phyloP scores from a whole-genome alignment of 768 basidiomycete genomes.

The Leccinum subgranulosum region DNA sequence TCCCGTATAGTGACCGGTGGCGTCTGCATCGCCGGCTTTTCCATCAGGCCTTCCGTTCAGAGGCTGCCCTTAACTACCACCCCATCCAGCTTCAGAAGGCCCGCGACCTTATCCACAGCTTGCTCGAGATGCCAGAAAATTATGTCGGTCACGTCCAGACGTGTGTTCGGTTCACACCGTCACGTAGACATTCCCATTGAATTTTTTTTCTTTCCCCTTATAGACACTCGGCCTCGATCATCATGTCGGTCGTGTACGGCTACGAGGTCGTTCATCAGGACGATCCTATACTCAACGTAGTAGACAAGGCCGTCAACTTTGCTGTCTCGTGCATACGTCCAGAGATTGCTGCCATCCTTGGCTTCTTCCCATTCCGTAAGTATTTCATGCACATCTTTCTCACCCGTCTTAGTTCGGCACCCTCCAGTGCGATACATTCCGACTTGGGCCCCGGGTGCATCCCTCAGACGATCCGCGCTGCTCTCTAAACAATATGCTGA shows the following conservation, averaged over 20 bases:
- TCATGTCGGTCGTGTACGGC: slow-evolving; percentile 32
- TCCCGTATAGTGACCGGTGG: slow-evolving; percentile 28
- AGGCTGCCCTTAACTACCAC: slow-evolving; percentile 19
- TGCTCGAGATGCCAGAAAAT: slow-evolving; percentile 20
- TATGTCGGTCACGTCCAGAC: slow-evolving; percentile 24
- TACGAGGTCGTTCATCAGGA: slow-evolving; percentile 24
- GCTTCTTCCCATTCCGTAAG: slow-evolving; percentile 36
- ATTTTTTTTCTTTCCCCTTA: neutral
- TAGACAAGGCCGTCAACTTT: slow-evolving; percentile 24
- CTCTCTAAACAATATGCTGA: slow-evolving; percentile 18
- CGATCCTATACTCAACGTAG: slow-evolving; percentile 26
- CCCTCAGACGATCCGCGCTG: slow-evolving; percentile 31
- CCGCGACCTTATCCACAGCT: slow-evolving; percentile 23
- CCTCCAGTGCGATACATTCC: slow-evolving; percentile 35
- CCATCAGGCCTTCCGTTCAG: slow-evolving; percentile 25
- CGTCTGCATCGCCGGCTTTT: slow-evolving; percentile 29
- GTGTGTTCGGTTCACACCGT: slow-evolving; percentile 8
- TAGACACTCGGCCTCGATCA: slow-evolving; percentile 26
- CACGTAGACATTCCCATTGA: neutral
- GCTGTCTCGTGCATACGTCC: slow-evolving; percentile 21
- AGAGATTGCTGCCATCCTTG: slow-evolving; percentile 34
- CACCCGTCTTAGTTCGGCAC: neutral
- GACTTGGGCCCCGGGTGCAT: slow-evolving; percentile 39
- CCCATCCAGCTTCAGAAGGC: slow-evolving; percentile 25
- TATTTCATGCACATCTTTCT: neutral